Evolutionary conservation across 2,329 filamentous ascomycete species (phyloP), one percentile per base, ranked within the genome.

Genomic region (Colletotrichum noveboracense): DNA sequence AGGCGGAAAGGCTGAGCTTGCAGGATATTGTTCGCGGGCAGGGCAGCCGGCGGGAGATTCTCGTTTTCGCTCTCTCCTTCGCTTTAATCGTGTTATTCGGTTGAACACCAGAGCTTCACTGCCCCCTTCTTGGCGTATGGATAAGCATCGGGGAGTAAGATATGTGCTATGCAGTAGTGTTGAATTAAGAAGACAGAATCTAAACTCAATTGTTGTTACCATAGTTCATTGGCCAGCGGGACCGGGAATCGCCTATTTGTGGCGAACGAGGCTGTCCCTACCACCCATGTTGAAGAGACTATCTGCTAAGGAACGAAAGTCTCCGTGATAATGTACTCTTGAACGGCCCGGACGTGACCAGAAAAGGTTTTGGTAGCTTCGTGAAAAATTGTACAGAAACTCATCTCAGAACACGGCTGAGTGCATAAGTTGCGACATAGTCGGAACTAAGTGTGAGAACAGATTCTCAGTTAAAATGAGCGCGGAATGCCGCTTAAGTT

Each of bases 1-100:
- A 16, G 65, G 65, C 48, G 65, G 30, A 26, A 56, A 36, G 65
- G 65, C 65, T 67, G 65, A 38, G 65, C 34, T 56, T 56, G 43
- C n/a, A 67, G 30, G 5, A 5, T 13, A 21, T 52, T 52, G 43
- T 52, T 52, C 43, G 43, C 43, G n/a, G n/a, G n/a, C 43, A 24
- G 13, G 43, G n/a, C 43, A 52, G 43, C 43, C 43, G 43, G 2
- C 43, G 43, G n/a, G 28, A 26, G 13, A 1, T 6, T 28, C 48
- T 67, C 65, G 48, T 24, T 67, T 32, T 67, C 65, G 65, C 30
- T 67, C 13, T 58, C 30, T 56, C 28, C 18, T 32, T 66, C 64
- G 64, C 43, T 52, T 52, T 13, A 13, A 52, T 7, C 43, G 43
- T 21, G 43, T 21, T 52, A 21, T 52, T 21, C 43, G 43, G 43